Conservation (phyloP, 441 rosid species). For the Sinapis alba region DNA sequence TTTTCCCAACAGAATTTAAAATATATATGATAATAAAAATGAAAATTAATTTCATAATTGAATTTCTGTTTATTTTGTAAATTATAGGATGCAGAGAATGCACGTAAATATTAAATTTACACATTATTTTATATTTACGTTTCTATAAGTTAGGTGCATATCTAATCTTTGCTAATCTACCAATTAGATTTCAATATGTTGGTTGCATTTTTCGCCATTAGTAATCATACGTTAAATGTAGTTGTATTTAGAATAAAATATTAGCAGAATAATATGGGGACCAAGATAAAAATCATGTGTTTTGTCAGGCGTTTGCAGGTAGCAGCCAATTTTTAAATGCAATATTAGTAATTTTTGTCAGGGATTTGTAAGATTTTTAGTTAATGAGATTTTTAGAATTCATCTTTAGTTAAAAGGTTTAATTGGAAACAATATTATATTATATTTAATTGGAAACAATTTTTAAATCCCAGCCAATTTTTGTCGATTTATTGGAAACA, state of each 20-base stretch:
- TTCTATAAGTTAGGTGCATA: not conserved
- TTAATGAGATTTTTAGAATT: too few relatives aligned
- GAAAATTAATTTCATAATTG: too few relatives aligned
- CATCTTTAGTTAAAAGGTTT: too few relatives aligned
- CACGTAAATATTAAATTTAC: not conserved
- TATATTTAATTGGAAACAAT: too few relatives aligned
- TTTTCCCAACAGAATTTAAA: not conserved
- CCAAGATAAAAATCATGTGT: not conserved
- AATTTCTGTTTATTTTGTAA: too few relatives aligned
- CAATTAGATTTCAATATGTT: not conserved
- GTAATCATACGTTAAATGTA: not conserved
- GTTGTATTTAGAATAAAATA: not conserved
- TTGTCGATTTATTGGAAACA: not conserved
- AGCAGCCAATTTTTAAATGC: not conserved
- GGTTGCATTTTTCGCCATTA: not conserved
- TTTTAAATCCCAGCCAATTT: too few relatives aligned
- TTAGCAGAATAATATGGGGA: not conserved
- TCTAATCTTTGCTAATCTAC: not conserved
- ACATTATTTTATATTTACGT: not conserved
- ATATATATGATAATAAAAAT: too few relatives aligned
- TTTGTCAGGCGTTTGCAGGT: not conserved
- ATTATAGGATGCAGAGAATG: too few relatives aligned
- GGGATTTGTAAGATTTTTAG: too few relatives aligned
- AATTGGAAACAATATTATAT: too few relatives aligned
- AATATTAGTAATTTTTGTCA: too few relatives aligned